phyloP scores from a whole-genome alignment of 192 early-diverging fungal species.

The Dispira parvispora region DNA sequence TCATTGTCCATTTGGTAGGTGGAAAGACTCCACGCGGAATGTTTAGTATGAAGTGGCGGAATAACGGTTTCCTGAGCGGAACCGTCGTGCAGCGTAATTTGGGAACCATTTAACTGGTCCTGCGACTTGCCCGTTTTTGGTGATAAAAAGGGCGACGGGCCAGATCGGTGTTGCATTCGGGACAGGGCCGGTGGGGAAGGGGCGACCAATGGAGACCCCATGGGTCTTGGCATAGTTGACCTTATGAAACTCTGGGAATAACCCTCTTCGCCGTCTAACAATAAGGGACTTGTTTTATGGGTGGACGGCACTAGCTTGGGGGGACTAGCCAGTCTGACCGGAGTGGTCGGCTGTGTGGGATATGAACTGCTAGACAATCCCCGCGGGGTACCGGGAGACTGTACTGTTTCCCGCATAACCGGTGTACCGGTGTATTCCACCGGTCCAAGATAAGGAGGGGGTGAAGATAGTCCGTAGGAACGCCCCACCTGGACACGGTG shows the following conservation, averaged over 20 bases:
- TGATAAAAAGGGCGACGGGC: not conserved
- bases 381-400: not conserved
- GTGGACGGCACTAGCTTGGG: constrained; percentile 2
- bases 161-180: not conserved
- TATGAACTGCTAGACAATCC: not conserved
- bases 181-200: not conserved
- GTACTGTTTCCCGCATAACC: not conserved
- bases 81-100: not conserved
- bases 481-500: not conserved
- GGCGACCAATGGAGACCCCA: not conserved
- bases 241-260: not conserved
- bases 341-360: not conserved
- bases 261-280: not conserved
- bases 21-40: constrained; percentile 6
- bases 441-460: not conserved
- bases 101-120: not conserved
- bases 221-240: not conserved
- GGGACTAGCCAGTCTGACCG: not conserved
- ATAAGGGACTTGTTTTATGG: not conserved
- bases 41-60: not conserved
- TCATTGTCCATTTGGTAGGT: not conserved
- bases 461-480: not conserved
- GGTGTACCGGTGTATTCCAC: not conserved
- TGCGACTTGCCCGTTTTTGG: not conserved
- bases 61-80: constrained; percentile 1